A percentile compares a stretch with the other conserved stretches of the same genome.
Evolutionary conservation across 495 filamentous ascomycete genomes (phyloP).

Genomic region (Aspergillus egyptiacus): DNA sequence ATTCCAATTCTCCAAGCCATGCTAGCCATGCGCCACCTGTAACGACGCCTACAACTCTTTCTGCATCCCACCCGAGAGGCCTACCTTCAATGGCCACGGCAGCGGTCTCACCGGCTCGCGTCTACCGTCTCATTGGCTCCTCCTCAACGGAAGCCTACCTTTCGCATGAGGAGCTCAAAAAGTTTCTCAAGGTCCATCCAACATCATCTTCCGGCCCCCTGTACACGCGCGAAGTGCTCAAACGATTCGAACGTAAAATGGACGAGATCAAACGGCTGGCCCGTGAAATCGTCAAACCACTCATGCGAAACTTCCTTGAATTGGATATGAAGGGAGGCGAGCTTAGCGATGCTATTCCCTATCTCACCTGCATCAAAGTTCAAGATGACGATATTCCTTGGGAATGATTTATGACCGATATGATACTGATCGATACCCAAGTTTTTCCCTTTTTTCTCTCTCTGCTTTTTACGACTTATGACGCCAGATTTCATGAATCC

Average conservation of each 20-base stretch:
- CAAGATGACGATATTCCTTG: conserved; percentile 77
- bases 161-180: conserved; percentile 77
- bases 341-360: conserved; percentile 49
- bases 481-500: background rate
- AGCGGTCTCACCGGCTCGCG: conserved; percentile 45
- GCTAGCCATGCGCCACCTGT: conserved; percentile 16
- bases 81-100: conserved; percentile 15
- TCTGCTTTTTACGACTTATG: conserved; percentile 1
- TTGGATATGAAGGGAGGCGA: conserved; percentile 54
- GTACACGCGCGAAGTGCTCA: conserved; percentile 69
- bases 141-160: conserved; percentile 59
- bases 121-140: conserved; percentile 65
- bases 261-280: conserved; percentile 83
- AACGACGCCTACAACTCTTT: conserved; percentile 23
- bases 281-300: conserved; percentile 71
- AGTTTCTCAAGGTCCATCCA: conserved; percentile 66
- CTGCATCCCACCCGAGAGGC: conserved; percentile 18
- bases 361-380: conserved; percentile 75
- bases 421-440: conserved; percentile 10
- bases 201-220: conserved; percentile 47
- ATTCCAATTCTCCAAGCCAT: conserved; percentile 10
- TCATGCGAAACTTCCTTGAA: conserved; percentile 80
- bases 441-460: conserved; percentile 3
- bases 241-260: conserved; percentile 74
- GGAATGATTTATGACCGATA: conserved; percentile 36